These are phyloP conservation scores for Ambrosia trifida DNA, from an alignment of 129 eudicot species.

Conservation along the genomic window DNA sequence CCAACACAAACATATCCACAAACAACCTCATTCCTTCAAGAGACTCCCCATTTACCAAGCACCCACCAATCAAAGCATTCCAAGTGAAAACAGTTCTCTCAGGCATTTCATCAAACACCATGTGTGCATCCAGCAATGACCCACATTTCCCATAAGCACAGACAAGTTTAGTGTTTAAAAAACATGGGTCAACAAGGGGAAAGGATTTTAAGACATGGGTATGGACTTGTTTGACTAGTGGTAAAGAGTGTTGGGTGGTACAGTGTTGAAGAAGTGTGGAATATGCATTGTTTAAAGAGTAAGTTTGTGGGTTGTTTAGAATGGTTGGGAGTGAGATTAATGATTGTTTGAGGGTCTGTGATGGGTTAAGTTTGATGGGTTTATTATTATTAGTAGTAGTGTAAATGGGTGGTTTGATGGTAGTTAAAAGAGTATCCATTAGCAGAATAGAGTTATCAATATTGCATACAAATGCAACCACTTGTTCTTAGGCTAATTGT, in stretches of 20 bases:
- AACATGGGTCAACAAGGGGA: constrained; percentile 32
- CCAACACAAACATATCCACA: constrained; percentile 49
- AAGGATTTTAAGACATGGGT: constrained; percentile 50
- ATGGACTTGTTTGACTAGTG: constrained; percentile 64
- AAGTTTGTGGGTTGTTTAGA: constrained; percentile 28
- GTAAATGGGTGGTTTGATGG: constrained; percentile 25
- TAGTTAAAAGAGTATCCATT: constrained; percentile 15
- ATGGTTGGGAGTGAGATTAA: constrained; percentile 41
- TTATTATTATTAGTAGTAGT: constrained; percentile 11
- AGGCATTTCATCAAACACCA: constrained; percentile 72
- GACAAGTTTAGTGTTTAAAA: constrained; percentile 73
- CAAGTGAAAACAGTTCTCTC: constrained; percentile 73
- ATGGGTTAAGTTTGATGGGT: constrained; percentile 23
- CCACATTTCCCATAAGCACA: constrained; percentile 71
- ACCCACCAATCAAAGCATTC: constrained; percentile 89
- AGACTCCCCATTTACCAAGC: constrained; percentile 47
- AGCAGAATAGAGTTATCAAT: background rate
- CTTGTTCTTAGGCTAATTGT: no score
- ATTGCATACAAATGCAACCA: no score
- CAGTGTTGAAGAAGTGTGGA: constrained; percentile 64
- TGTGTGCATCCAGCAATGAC: constrained; percentile 50
- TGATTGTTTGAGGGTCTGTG: constrained; percentile 40
- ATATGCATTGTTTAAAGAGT: constrained; percentile 48
- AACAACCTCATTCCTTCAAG: constrained; percentile 47
- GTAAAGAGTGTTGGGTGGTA: constrained; percentile 43